phyloP scores from a whole-genome alignment of 495 filamentous ascomycete genomes.

The Immersiella caudata region DNA sequence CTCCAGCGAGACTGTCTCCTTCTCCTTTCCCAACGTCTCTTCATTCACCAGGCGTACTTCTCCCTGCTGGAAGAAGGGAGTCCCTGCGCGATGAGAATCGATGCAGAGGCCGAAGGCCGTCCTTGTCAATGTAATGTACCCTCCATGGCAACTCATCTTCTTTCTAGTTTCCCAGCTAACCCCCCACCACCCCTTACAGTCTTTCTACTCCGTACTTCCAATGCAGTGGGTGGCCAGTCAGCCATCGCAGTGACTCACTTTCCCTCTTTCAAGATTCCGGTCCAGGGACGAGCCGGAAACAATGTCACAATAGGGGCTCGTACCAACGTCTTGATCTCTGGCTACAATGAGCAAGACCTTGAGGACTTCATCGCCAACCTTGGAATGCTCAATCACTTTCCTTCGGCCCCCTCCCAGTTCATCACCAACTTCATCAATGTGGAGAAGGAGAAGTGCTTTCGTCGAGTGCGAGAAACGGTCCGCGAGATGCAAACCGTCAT shows the following conservation, averaged over 20 bases:
- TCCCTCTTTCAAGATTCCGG: neutral
- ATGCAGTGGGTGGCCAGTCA: neutral
- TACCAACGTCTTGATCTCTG: conserved; percentile 11
- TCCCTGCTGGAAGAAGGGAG: conserved; percentile 1
- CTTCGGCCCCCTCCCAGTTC: neutral
- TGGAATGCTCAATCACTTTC: neutral
- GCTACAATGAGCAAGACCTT: neutral
- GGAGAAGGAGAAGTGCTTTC: neutral
- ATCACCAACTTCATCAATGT: neutral
- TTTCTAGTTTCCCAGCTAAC: neutral
- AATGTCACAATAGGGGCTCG: conserved; percentile 1
- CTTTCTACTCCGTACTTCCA: conserved; percentile 16
- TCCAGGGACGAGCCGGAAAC: too few species aligned
- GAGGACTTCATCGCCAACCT: neutral
- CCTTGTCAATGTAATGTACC: conserved; percentile 10
- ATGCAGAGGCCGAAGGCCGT: neutral
- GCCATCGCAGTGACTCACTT: conserved; percentile 14
- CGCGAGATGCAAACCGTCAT: neutral
- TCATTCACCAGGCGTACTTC: neutral
- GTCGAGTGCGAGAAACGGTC: neutral
- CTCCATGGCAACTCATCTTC: too few species aligned
- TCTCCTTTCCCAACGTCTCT: neutral
- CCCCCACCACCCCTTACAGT: neutral
- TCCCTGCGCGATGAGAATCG: neutral
- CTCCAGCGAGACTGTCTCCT: neutral